A percentile compares a stretch with the other conserved stretches of the same genome.
Evolutionary conservation across 2,329 filamentous ascomycete species (phyloP).

Genomic region (Anisogramma anomala): DNA sequence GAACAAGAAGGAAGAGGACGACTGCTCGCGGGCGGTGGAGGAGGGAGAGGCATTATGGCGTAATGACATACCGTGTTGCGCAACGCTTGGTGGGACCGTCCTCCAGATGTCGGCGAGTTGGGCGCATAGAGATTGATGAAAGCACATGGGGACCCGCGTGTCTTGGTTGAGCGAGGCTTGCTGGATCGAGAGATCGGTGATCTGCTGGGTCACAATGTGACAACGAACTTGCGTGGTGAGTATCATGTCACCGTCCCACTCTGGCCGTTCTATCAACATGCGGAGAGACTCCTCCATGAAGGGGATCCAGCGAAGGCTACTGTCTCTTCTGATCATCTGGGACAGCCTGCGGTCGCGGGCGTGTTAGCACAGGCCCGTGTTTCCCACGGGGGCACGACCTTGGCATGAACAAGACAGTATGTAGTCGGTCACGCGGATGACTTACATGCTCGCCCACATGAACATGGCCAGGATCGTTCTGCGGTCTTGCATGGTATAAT

Average conservation of each 20-base stretch:
- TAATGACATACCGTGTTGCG: slow-evolving; percentile 16
- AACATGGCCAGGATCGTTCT: slow-evolving; percentile 38
- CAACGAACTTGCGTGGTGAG: slow-evolving; percentile 32
- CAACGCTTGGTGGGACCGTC: slow-evolving; percentile 17
- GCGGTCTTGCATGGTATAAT: slow-evolving; percentile 37
- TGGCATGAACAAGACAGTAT: too few species aligned
- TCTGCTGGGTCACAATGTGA: slow-evolving; percentile 29
- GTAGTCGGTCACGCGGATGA: too few species aligned
- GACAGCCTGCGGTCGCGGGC: slow-evolving; percentile 15
- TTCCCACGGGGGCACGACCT: too few species aligned
- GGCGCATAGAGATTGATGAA: slow-evolving; percentile 17
- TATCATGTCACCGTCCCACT: slow-evolving; percentile 37
- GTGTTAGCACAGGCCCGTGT: neutral
- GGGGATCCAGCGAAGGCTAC: slow-evolving; percentile 43
- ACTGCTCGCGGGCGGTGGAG: too few species aligned
- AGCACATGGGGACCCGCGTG: slow-evolving; percentile 17
- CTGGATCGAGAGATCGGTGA: slow-evolving; percentile 10
- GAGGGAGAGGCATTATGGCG: too few species aligned
- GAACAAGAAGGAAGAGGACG: neutral
- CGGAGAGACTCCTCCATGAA: slow-evolving; percentile 47
- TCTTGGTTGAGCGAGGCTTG: slow-evolving; percentile 5
- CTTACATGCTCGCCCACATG: slow-evolving; percentile 29
- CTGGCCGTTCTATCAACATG: slow-evolving; percentile 31
- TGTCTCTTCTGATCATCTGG: slow-evolving; percentile 31
- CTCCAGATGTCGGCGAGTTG: slow-evolving; percentile 19